Conservation (phyloP, 2,329 filamentous ascomycete genomes). For the Apiospora arundinis region DNA sequence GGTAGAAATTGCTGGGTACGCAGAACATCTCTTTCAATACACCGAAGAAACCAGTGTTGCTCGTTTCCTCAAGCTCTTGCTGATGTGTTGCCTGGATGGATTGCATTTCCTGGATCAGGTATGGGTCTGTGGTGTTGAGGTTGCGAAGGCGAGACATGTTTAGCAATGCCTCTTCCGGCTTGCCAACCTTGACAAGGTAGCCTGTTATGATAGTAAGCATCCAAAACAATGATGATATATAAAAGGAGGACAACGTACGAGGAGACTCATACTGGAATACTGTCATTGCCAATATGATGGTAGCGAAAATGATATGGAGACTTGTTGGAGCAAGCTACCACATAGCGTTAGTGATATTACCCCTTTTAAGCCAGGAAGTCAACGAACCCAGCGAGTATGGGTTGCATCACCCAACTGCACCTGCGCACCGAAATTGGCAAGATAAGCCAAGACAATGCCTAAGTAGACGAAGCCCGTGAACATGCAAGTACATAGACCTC, state of each 20-base stretch:
- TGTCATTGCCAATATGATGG: constrained; percentile 72
- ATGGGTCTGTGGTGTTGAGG: constrained; percentile 64
- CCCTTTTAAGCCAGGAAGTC: neutral
- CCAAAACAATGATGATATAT: neutral
- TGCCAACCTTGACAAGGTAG: constrained; percentile 70
- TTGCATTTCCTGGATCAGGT: constrained; percentile 66
- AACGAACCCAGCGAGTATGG: constrained; percentile 54
- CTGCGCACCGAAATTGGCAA: constrained; percentile 69
- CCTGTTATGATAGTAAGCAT: neutral
- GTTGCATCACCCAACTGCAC: constrained; percentile 55
- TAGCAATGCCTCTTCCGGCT: constrained; percentile 62
- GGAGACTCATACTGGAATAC: constrained; percentile 75
- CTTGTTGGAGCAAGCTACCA: constrained; percentile 72
- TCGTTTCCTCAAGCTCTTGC: constrained; percentile 74
- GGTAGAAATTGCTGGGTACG: constrained; percentile 73
- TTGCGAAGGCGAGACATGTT: constrained; percentile 65
- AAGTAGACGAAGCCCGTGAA: constrained; percentile 77
- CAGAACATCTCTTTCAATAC: constrained; percentile 73
- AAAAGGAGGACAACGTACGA: constrained; percentile 42
- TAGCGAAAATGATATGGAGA: constrained; percentile 79
- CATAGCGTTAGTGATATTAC: constrained; percentile 28
- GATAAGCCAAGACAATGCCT: constrained; percentile 81
- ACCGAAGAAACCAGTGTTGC: constrained; percentile 68
- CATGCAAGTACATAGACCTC: constrained; percentile 75
- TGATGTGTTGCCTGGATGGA: constrained; percentile 71